These are phyloP conservation scores for Jimgerdemannia lactiflua DNA, from an alignment of 192 early-diverging fungal genomes.

Conservation along the genomic window DNA sequence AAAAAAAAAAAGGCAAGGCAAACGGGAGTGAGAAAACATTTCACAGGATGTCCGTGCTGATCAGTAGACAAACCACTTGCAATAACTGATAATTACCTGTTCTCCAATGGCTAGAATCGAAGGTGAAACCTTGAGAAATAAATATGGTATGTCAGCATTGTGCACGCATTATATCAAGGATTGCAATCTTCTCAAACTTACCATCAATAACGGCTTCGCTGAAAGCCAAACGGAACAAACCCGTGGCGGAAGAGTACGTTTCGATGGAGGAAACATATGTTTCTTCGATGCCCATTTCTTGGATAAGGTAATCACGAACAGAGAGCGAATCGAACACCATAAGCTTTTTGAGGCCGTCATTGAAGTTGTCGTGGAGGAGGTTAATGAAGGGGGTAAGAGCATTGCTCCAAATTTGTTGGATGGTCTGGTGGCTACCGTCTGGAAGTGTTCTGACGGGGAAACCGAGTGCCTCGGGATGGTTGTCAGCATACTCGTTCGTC, in stretches of 20 bases:
- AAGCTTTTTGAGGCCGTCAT: neutral
- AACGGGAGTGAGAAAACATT: neutral
- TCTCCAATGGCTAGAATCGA: too few species aligned
- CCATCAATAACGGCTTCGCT: neutral
- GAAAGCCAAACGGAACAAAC: neutral
- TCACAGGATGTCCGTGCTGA: too few species aligned
- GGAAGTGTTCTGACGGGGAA: neutral
- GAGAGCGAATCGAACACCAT: neutral
- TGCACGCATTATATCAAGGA: neutral
- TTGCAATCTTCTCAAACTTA: neutral
- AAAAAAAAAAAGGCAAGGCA: neutral
- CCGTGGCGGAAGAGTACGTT: neutral
- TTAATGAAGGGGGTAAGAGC: neutral
- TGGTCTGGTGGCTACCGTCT: neutral
- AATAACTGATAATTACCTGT: too few species aligned
- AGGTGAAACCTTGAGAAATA: neutral
- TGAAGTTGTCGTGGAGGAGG: neutral
- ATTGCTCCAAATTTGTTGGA: neutral
- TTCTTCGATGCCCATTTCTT: neutral
- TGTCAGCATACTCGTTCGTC: neutral
- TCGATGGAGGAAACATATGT: constrained; percentile 4
- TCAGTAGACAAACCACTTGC: too few species aligned
- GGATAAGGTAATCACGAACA: neutral
- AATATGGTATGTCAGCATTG: neutral
- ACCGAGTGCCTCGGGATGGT: neutral